These are phyloP conservation scores for Musa itinerans DNA, from an alignment of 176 grass and related monocot species.

Conservation along the genomic window DNA sequence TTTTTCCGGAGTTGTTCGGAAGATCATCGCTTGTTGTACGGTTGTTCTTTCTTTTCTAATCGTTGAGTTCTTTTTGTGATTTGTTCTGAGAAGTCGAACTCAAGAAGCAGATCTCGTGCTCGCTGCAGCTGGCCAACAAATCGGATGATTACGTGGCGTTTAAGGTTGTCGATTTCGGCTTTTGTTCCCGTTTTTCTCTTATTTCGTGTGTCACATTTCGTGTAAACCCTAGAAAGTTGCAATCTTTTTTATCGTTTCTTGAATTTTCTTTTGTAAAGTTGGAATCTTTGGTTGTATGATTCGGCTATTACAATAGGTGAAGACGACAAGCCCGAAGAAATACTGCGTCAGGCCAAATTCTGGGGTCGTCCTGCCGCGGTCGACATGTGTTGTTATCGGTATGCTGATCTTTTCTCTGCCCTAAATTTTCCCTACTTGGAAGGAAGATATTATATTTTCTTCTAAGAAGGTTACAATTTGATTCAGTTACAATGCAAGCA, in stretches of 20 bases:
- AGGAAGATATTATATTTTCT: neutral
- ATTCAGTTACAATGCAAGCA: conserved; percentile 60
- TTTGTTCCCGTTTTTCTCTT: neutral
- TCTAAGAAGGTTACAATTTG: conserved; percentile 6
- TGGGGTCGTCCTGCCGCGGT: conserved; percentile 49
- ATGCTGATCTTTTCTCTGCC: conserved; percentile 12
- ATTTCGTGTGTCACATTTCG: neutral
- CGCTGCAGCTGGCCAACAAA: conserved; percentile 48
- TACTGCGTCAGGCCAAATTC: conserved; percentile 73
- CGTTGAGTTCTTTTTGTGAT: neutral
- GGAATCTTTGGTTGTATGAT: conserved; percentile 7
- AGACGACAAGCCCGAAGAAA: conserved; percentile 75
- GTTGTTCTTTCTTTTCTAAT: neutral
- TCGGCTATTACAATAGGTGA: conserved; percentile 44
- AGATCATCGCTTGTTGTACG: neutral
- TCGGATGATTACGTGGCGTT: conserved; percentile 45
- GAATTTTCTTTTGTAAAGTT: neutral
- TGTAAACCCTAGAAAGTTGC: conserved; percentile 21
- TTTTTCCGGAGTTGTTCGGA: neutral
- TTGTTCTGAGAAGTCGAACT: conserved; percentile 41
- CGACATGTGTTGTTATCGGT: conserved; percentile 47
- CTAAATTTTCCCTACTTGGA: conserved; percentile 11
- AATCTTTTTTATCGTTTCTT: neutral
- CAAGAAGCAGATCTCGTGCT: conserved; percentile 60
- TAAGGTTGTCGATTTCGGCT: conserved; percentile 36